Percentiles rank a stretch among this genome's conserved stretches.
phyloP scores from a whole-genome alignment of 495 filamentous ascomycete species.

The Annulohypoxylon maeteangense region DNA sequence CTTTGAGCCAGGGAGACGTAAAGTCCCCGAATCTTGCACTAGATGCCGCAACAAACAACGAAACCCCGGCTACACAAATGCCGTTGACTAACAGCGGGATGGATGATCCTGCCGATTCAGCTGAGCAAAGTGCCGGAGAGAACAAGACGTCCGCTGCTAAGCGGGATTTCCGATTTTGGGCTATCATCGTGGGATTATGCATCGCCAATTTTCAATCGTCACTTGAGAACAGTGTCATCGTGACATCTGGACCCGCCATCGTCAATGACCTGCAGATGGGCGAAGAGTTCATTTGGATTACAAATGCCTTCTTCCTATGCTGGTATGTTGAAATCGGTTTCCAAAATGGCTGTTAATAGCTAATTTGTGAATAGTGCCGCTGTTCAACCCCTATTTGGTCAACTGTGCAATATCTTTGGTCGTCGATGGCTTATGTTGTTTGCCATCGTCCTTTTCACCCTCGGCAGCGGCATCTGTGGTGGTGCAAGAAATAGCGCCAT shows the following conservation, averaged over 20 bases:
- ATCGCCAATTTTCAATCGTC: slow-evolving; percentile 42
- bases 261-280: slow-evolving; percentile 34
- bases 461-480: slow-evolving; percentile 53
- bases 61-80: background rate
- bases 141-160: background rate
- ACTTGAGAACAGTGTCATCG: slow-evolving; percentile 57
- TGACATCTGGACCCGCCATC: slow-evolving; percentile 52
- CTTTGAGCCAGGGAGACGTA: background rate
- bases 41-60: background rate
- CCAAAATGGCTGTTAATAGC: no score
- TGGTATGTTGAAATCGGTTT: slow-evolving; percentile 47
- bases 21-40: background rate
- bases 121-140: background rate
- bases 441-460: slow-evolving; percentile 43
- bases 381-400: slow-evolving; percentile 51
- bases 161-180: slow-evolving; percentile 40
- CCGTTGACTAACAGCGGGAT: background rate
- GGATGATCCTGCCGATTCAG: background rate
- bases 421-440: slow-evolving; percentile 51
- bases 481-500: slow-evolving; percentile 54
- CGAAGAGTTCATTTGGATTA: slow-evolving; percentile 62
- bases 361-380: slow-evolving; percentile 49
- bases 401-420: slow-evolving; percentile 58
- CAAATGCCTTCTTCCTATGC: slow-evolving; percentile 71
- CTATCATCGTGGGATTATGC: slow-evolving; percentile 37